Percentiles rank a stretch among this genome's conserved stretches.
phyloP scores from a whole-genome alignment of 2,329 filamentous ascomycete genomes.

The Aureobasidium sp. region DNA sequence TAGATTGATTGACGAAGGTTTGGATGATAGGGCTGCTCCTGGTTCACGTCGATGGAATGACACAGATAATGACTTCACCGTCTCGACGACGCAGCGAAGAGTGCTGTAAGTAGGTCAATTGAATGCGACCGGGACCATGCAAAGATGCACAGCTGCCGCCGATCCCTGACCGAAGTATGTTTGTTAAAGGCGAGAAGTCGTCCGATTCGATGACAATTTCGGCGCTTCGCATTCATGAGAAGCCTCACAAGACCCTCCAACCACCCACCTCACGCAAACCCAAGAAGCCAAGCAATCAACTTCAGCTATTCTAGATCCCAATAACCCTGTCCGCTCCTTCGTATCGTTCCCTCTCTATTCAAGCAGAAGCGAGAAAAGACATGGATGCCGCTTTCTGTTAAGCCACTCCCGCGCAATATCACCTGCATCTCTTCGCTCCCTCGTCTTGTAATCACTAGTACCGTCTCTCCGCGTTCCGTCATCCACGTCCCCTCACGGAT shows the following conservation, averaged over 20 bases:
- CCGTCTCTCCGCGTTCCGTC: neutral
- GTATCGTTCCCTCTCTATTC: neutral
- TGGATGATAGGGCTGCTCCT: neutral
- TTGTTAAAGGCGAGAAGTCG: neutral
- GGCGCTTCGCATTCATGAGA: neutral
- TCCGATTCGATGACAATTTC: neutral
- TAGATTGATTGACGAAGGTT: neutral
- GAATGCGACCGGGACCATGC: neutral
- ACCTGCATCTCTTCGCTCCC: conserved; percentile 3
- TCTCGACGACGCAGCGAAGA: neutral
- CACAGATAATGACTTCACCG: neutral
- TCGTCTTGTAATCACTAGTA: neutral
- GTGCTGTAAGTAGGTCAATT: neutral
- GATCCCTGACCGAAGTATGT: neutral
- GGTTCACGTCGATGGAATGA: neutral
- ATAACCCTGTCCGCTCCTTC: neutral
- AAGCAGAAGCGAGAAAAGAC: neutral
- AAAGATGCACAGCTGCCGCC: neutral
- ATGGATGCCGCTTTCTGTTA: neutral
- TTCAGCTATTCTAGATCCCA: neutral
- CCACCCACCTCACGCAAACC: neutral
- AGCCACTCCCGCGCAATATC: conserved; percentile 10
- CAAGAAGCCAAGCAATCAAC: neutral
- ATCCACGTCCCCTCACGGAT: neutral
- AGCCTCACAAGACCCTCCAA: conserved; percentile 4